A percentile compares a stretch with the other conserved stretches of the same genome.
Conservation (phyloP, 176 grass and related monocot species). For the Oryza glumipatula region DNA sequence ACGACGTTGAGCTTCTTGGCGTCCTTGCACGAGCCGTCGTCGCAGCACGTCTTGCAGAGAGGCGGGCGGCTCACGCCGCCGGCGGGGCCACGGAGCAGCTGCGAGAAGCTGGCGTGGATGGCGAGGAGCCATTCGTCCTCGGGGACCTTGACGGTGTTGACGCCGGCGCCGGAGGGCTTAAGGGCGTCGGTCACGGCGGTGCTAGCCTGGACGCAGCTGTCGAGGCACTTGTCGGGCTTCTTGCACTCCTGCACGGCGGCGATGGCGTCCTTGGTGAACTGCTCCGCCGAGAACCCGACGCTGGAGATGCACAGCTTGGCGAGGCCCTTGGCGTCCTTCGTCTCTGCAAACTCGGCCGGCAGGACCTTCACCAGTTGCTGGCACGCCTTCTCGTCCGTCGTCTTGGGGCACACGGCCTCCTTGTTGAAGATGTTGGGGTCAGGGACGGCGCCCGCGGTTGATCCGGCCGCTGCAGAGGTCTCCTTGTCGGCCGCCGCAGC, state of each 20-base stretch:
- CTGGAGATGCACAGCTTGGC: not conserved
- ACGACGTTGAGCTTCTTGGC: not conserved
- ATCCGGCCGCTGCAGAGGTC: no score
- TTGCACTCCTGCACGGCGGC: not conserved
- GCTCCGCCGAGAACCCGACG: not conserved
- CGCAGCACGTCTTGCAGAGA: not conserved
- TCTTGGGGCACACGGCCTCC: not conserved
- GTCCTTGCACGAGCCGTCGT: no score
- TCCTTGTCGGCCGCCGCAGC: no score
- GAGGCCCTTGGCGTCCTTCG: not conserved
- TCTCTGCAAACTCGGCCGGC: not conserved
- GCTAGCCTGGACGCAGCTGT: not conserved
- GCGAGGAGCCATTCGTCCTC: not conserved
- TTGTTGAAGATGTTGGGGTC: not conserved
- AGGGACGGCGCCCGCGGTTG: no score
- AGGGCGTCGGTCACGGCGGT: not conserved
- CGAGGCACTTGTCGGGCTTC: not conserved
- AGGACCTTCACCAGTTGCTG: not conserved
- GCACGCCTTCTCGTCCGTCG: not conserved
- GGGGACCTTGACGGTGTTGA: no score
- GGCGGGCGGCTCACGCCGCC: no score
- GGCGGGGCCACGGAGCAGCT: not conserved
- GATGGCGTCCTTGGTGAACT: not conserved
- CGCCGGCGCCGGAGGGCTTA: no score
- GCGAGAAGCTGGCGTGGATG: not conserved